phyloP scores from a whole-genome alignment of 306 rosid species.

The Vigna reflexopilosa region DNA sequence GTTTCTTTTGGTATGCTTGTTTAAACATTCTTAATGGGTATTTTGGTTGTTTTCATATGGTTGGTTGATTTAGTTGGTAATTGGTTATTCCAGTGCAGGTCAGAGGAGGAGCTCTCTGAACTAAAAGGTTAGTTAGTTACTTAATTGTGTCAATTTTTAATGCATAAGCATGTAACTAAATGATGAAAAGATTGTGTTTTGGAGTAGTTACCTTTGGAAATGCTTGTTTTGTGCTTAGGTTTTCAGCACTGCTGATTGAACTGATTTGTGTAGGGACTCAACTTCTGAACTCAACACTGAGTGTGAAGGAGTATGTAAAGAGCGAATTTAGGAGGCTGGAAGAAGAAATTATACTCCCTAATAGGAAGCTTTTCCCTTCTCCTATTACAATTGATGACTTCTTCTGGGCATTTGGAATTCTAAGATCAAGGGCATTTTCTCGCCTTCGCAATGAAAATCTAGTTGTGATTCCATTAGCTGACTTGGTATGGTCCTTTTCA shows the following conservation, averaged over 20 bases:
- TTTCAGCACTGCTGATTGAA: conserved; percentile 31
- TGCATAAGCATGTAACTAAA: conserved; percentile 15
- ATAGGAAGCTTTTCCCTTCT: conserved; percentile 77
- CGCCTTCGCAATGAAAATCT: conserved; percentile 86
- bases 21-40: background rate
- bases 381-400: conserved; percentile 86
- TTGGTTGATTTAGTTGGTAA: conserved; percentile 70
- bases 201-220: background rate
- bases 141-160: conserved; percentile 23
- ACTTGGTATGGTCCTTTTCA: conserved; percentile 68
- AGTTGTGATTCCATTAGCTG: conserved; percentile 85
- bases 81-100: conserved; percentile 96
- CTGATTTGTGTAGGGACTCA: conserved; percentile 77
- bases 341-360: conserved; percentile 76
- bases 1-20: conserved; percentile 46
- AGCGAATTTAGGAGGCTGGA: conserved; percentile 76
- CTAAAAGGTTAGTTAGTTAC: conserved; percentile 71
- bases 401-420: conserved; percentile 97
- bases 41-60: conserved; percentile 30
- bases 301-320: conserved; percentile 85
- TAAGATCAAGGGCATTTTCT: conserved; percentile 95
- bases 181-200: conserved; percentile 10
- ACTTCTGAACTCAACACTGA: conserved; percentile 80
- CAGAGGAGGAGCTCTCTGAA: conserved; percentile 94
- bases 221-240: conserved; percentile 2